phyloP scores from a whole-genome alignment of 306 rosid genomes.

The Cercis canadensis region DNA sequence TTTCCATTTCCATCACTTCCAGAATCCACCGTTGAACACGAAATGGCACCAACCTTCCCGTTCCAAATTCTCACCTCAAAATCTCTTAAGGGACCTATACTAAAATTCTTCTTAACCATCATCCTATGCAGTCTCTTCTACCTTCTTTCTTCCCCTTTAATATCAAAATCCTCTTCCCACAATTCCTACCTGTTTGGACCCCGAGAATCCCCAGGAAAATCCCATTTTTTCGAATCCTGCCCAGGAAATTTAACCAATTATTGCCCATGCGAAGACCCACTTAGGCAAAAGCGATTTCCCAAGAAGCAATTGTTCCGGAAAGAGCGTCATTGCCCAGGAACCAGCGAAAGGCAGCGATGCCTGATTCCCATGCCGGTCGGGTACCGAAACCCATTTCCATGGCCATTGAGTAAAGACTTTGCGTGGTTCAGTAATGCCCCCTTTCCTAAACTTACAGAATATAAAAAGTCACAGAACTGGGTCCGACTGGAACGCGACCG shows the following conservation, averaged over 20 bases:
- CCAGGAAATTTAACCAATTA: conserved; percentile 46
- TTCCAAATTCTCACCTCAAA: background rate
- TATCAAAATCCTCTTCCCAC: background rate
- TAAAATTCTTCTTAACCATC: conserved; percentile 18
- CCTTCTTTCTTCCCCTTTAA: conserved; percentile 8
- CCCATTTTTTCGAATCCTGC: conserved; percentile 36
- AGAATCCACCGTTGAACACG: too few relatives aligned
- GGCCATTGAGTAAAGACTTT: conserved; percentile 51
- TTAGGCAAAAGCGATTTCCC: conserved; percentile 35
- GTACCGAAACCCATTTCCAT: conserved; percentile 45
- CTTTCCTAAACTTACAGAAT: conserved; percentile 46
- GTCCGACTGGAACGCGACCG: conserved; percentile 50
- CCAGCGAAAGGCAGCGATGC: conserved; percentile 36
- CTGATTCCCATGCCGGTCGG: conserved; percentile 46
- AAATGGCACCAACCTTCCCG: conserved; percentile 13
- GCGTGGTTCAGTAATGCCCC: conserved; percentile 65
- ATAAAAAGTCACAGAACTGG: conserved; percentile 62
- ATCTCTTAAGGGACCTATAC: background rate
- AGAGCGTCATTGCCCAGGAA: conserved; percentile 58
- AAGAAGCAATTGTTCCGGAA: conserved; percentile 35
- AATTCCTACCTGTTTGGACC: too few relatives aligned
- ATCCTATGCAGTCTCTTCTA: conserved; percentile 29
- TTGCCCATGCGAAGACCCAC: conserved; percentile 59
- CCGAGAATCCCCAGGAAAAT: background rate
- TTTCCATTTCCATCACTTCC: too few relatives aligned